A percentile compares a stretch with the other conserved stretches of the same genome.
phyloP scores from a whole-genome alignment of 2,329 filamentous ascomycete genomes.

The Diaporthe vexans region DNA sequence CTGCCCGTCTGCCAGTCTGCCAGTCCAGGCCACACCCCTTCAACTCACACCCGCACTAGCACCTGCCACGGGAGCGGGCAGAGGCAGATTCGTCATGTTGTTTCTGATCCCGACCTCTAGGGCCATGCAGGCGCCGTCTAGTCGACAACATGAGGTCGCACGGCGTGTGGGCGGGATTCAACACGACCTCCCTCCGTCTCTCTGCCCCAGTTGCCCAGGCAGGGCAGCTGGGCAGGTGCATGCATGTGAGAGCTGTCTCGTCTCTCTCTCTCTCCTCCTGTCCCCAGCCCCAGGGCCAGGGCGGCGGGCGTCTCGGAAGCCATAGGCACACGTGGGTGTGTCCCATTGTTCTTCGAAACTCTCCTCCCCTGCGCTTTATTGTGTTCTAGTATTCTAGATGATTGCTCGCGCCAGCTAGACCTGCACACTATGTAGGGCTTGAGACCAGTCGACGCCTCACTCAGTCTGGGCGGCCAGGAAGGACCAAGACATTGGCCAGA shows the following conservation, averaged over 20 bases:
- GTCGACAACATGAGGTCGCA: conserved; percentile 12
- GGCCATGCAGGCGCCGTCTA: background rate
- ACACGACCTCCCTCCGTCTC: conserved; percentile 13
- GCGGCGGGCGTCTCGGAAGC: conserved; percentile 20
- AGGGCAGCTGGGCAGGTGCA: no score
- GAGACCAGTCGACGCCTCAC: conserved; percentile 28
- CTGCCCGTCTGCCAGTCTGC: no score
- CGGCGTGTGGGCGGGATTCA: background rate
- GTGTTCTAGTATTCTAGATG: background rate
- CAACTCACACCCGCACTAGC: background rate
- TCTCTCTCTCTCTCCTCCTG: no score
- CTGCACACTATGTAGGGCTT: background rate
- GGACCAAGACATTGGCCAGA: conserved; percentile 21
- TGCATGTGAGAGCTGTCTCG: no score
- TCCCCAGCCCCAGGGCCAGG: background rate
- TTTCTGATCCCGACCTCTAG: conserved; percentile 13
- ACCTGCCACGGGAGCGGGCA: conserved; percentile 1
- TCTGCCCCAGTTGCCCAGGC: background rate
- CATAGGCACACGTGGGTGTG: conserved; percentile 2
- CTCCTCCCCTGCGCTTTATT: background rate
- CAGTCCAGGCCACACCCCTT: background rate
- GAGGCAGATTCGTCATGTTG: conserved; percentile 15
- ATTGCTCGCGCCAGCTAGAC: background rate
- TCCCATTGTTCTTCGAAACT: conserved; percentile 6
- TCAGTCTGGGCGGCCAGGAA: conserved; percentile 7